A percentile compares a stretch with the other conserved stretches of the same genome.
phyloP scores from a whole-genome alignment of 257 asterid species.

The Plantago elongata region DNA sequence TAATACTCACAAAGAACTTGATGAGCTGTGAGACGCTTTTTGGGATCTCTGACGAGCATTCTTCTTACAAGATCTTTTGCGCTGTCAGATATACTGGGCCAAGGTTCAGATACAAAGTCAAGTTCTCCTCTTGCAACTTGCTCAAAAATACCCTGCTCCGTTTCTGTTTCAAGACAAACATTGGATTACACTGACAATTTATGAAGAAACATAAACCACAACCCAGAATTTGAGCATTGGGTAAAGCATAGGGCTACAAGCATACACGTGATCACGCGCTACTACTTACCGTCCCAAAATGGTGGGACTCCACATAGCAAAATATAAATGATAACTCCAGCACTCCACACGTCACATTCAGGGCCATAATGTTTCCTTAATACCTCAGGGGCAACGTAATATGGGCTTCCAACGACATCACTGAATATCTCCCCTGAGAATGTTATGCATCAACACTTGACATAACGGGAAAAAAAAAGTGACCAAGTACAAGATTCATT shows the following conservation, averaged over 20 bases:
- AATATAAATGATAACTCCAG: constrained; percentile 66
- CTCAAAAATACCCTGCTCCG: constrained; percentile 64
- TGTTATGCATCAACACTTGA: constrained; percentile 4
- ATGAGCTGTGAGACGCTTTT: constrained; percentile 56
- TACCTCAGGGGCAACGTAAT: constrained; percentile 78
- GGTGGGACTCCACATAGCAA: constrained; percentile 70
- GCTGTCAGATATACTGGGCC: constrained; percentile 71
- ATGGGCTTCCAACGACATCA: constrained; percentile 74
- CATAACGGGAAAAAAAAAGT: not conserved
- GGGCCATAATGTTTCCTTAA: constrained; percentile 52
- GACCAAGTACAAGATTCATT: not conserved
- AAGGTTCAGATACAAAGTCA: constrained; percentile 63
- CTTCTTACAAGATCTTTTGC: constrained; percentile 64
- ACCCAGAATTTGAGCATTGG: not conserved
- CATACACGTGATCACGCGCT: not conserved
- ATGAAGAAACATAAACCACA: not conserved
- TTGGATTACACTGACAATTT: not conserved
- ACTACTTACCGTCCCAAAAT: constrained; percentile 63
- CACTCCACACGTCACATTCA: constrained; percentile 77
- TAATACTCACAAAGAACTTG: constrained; percentile 73
- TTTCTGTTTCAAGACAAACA: constrained; percentile 34
- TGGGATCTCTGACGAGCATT: constrained; percentile 67
- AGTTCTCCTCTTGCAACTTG: constrained; percentile 58
- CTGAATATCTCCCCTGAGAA: constrained; percentile 46
- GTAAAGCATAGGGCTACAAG: constrained; percentile 7